Evolutionary conservation across 805 yeast genomes (phyloP), one percentile per base, ranked within the genome.

Genomic region (Teunomyces atbi): DNA sequence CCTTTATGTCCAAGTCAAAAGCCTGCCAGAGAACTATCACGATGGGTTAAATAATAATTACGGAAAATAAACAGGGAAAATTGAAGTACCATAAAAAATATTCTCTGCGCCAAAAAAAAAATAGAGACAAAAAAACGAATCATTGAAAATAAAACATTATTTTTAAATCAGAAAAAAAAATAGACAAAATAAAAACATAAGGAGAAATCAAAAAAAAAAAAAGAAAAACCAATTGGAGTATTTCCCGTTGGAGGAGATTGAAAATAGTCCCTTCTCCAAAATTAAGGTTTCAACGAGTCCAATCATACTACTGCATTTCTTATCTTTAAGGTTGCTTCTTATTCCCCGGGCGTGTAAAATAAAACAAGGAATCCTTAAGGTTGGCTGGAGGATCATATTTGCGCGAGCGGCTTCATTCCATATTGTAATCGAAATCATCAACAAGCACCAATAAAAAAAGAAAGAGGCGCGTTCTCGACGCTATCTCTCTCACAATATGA

Each of bases 1-100:
- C 36, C 11, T 11, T 20, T 19, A 34, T 39, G 42, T n/a, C 28
- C 18, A 19, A 16, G 13, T 6, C 27, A 15, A 18, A 29, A 7
- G 12, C 33, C 39, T 36, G 27, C 39, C 23, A 20, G 7, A 36
- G 39, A 36, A 36, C 28, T 19, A 36, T 36, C 39, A 26, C 28
- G 27, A 36, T 36, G 39, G 33, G 39, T 16, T 21, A 36, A 36
- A 36, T 36, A 28, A 40, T 40, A 28, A 28, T 40, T 40, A 40
- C 28, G 28, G 39, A 36, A 36, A 35, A 35, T 35, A 35, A 20
- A 35, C 19, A 16, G 38, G 27, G 21, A 36, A 36, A 38, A 34
- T 18, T 34, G 20, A 16, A 34, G 38, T 15, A 15, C 3, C 15
- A 15, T n/a, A 15, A 21, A 38, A 38, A 36, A 36, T 36, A 36